Conservation (phyloP, 2,329 filamentous ascomycete species). For the Colletotrichum australisinense region DNA sequence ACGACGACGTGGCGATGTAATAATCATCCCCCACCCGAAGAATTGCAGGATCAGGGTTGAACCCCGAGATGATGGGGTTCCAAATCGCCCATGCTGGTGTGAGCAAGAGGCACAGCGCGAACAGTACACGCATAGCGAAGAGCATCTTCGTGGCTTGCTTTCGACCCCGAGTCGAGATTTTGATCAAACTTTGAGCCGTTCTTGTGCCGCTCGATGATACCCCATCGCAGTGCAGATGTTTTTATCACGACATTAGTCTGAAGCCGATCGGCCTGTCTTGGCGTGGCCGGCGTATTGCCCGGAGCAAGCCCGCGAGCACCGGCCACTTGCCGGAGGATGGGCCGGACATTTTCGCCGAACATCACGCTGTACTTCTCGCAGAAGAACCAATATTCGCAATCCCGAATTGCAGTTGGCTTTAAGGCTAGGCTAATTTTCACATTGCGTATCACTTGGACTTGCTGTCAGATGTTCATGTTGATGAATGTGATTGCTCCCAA, state of each 20-base stretch:
- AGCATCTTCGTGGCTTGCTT: not conserved
- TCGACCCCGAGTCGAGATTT: not conserved
- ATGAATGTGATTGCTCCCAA: conserved; percentile 27
- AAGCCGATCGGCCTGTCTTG: too few species aligned
- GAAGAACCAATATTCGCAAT: not conserved
- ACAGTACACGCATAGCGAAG: not conserved
- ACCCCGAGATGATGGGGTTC: conserved; percentile 63
- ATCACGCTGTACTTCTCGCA: not conserved
- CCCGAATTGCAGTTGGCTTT: too few species aligned
- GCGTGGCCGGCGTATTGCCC: not conserved
- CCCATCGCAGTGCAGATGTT: not conserved
- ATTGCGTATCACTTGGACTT: not conserved
- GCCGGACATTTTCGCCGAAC: not conserved
- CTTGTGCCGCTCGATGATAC: not conserved
- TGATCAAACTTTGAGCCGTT: not conserved
- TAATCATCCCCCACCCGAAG: conserved; percentile 60
- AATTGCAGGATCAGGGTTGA: conserved; percentile 66
- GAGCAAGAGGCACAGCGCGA: not conserved
- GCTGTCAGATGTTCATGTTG: not conserved
- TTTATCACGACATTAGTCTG: not conserved
- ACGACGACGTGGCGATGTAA: conserved; percentile 65
- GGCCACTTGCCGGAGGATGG: not conserved
- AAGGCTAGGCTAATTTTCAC: not conserved
- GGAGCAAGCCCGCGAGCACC: not conserved
- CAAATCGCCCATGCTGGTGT: conserved; percentile 3